phyloP scores from a whole-genome alignment of 192 early-diverging fungal species.

The Backusella australiensis region DNA sequence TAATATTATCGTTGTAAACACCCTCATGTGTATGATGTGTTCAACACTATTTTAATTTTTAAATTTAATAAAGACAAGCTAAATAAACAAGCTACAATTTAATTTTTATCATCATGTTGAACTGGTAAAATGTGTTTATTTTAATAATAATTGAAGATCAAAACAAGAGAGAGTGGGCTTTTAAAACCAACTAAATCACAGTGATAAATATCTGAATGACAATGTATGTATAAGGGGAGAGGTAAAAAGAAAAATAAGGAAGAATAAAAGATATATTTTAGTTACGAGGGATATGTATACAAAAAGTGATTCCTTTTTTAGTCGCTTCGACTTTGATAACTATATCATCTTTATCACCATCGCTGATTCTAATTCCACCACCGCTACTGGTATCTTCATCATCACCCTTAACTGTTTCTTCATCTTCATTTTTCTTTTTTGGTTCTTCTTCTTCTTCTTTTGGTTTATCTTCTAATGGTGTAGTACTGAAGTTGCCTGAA shows the following conservation, averaged over 20 bases:
- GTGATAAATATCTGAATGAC: too few species aligned
- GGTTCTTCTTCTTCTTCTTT: background rate
- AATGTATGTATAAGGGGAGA: too few species aligned
- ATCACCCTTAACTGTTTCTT: background rate
- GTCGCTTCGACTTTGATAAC: conserved; percentile 26
- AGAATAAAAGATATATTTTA: background rate
- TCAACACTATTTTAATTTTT: background rate
- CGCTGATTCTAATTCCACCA: background rate
- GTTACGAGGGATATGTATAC: conserved; percentile 20
- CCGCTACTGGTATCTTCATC: too few species aligned
- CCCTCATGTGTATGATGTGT: background rate
- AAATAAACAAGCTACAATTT: background rate
- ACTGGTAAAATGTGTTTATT: background rate
- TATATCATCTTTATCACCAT: conserved; percentile 13
- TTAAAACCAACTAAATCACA: too few species aligned
- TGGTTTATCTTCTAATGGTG: background rate
- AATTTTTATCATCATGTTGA: background rate
- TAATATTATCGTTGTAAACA: background rate
- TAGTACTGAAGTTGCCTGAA: background rate
- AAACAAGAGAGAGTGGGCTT: background rate
- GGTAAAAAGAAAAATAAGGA: background rate
- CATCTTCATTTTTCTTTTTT: background rate
- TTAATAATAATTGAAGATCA: background rate
- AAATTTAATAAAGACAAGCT: background rate
- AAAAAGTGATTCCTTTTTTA: conserved; percentile 19